Conservation (phyloP, 352 stramenopile species). For the Thraustochytrium striatum region DNA sequence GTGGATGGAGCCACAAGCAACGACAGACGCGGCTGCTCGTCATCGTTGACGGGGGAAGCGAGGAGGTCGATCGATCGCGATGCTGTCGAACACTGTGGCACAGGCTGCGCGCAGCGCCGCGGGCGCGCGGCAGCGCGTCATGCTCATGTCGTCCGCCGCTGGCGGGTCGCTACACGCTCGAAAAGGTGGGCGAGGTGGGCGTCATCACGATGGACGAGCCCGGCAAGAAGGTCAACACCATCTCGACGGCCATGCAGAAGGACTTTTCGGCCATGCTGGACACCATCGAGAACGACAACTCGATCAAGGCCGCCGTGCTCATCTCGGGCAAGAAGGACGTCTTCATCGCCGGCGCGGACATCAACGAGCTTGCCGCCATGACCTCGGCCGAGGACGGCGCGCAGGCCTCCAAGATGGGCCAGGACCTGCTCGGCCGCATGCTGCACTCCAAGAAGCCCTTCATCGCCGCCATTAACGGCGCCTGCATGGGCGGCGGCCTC, state of each 20-base stretch:
- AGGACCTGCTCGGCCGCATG: conserved; percentile 73
- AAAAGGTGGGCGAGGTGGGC: conserved; percentile 43
- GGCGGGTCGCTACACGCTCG: conserved; percentile 12
- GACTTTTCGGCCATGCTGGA: conserved; percentile 58
- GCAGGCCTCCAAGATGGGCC: conserved; percentile 79
- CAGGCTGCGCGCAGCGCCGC: not conserved
- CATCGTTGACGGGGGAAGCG: too few relatives aligned
- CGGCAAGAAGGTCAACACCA: conserved; percentile 56
- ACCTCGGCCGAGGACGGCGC: conserved; percentile 84
- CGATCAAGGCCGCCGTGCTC: conserved; percentile 94
- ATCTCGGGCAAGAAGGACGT: conserved; percentile 92
- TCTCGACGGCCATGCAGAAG: conserved; percentile 53
- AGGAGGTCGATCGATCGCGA: too few relatives aligned
- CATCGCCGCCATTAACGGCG: conserved; percentile 92
- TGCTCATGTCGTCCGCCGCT: not conserved
- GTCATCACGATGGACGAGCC: conserved; percentile 45
- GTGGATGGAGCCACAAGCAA: too few relatives aligned
- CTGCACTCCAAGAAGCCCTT: conserved; percentile 79
- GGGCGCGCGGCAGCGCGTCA: not conserved
- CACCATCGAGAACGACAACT: conserved; percentile 75
- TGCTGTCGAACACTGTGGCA: too few relatives aligned
- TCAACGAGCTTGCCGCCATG: conserved; percentile 83
- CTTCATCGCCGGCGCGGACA: conserved; percentile 97
- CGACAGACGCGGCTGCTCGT: too few relatives aligned
- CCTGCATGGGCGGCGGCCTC: conserved; percentile 89